phyloP scores from a whole-genome alignment of 2,329 filamentous ascomycete genomes.

The Penicillium nordicum region DNA sequence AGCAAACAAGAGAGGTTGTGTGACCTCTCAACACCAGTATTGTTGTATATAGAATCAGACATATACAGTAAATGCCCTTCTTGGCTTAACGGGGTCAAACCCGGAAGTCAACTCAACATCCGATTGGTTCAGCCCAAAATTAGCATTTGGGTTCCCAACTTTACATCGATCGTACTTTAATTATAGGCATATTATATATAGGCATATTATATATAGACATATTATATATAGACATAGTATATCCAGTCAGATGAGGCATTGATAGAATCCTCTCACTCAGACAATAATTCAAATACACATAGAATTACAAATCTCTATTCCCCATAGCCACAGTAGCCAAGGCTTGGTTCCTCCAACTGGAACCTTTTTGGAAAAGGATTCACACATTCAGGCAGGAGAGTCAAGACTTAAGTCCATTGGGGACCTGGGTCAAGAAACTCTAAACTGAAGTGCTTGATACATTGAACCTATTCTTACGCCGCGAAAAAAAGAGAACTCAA shows the following conservation, averaged over 20 bases:
- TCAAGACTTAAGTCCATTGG: too few relatives aligned
- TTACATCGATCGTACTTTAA: background rate
- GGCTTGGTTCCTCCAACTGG: too few relatives aligned
- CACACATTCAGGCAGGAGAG: too few relatives aligned
- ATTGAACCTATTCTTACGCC: too few relatives aligned
- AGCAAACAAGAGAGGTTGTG: background rate
- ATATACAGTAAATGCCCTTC: background rate
- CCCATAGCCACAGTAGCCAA: too few relatives aligned
- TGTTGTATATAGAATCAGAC: too few relatives aligned
- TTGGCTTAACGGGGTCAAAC: background rate
- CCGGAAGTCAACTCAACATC: background rate
- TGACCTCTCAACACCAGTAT: background rate
- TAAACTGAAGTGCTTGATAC: too few relatives aligned
- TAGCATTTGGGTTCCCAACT: background rate
- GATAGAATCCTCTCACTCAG: background rate
- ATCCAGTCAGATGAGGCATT: background rate
- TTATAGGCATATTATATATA: background rate
- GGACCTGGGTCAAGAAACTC: too few relatives aligned
- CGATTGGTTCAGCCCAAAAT: background rate
- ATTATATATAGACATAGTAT: background rate
- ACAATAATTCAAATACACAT: background rate
- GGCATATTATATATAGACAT: too few relatives aligned
- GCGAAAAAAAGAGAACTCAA: too few relatives aligned
- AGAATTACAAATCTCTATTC: too few relatives aligned
- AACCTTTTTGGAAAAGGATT: too few relatives aligned